Evolutionary conservation across 768 basidiomycete species (phyloP).

Genomic region (Pleurotus giganteus): DNA sequence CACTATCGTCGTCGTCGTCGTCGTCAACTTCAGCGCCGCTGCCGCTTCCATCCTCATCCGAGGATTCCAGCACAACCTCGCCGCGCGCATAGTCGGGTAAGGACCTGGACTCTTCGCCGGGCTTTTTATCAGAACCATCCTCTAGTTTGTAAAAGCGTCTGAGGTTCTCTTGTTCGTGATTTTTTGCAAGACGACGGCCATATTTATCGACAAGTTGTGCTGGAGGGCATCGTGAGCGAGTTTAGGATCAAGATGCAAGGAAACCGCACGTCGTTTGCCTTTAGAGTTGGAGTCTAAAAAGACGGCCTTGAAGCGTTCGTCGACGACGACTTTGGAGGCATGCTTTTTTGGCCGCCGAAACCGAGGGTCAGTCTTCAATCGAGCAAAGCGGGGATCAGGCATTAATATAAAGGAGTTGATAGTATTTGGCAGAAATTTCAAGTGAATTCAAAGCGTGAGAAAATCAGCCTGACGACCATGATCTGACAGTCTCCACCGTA

Average conservation of each 20-base stretch:
- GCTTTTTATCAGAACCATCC: slow-evolving; percentile 34
- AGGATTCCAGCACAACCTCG: slow-evolving; percentile 83
- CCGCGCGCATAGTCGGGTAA: slow-evolving; percentile 88
- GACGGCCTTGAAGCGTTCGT: slow-evolving; percentile 87
- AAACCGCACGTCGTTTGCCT: slow-evolving; percentile 23
- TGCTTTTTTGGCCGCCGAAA: slow-evolving; percentile 85
- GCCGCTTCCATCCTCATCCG: slow-evolving; percentile 64
- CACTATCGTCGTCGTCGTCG: slow-evolving; percentile 45
- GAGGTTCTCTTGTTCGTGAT: slow-evolving; percentile 72
- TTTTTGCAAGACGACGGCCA: slow-evolving; percentile 68
- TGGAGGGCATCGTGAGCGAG: slow-evolving; percentile 4
- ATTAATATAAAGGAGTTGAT: slow-evolving; percentile 29
- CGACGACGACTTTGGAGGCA: slow-evolving; percentile 79
- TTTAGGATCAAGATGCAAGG: background rate
- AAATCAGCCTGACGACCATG: no score
- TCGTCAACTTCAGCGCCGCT: slow-evolving; percentile 36
- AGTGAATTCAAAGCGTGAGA: no score
- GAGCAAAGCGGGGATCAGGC: slow-evolving; percentile 86
- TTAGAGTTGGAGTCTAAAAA: slow-evolving; percentile 51
- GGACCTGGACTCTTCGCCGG: slow-evolving; percentile 27
- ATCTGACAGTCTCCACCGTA: slow-evolving; percentile 7
- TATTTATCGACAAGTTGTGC: slow-evolving; percentile 84
- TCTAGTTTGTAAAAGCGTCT: slow-evolving; percentile 80
- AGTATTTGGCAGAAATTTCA: background rate
- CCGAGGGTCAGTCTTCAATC: slow-evolving; percentile 87